Conservation (phyloP, 2,329 filamentous ascomycete genomes). For the Seiridium cupressi region DNA sequence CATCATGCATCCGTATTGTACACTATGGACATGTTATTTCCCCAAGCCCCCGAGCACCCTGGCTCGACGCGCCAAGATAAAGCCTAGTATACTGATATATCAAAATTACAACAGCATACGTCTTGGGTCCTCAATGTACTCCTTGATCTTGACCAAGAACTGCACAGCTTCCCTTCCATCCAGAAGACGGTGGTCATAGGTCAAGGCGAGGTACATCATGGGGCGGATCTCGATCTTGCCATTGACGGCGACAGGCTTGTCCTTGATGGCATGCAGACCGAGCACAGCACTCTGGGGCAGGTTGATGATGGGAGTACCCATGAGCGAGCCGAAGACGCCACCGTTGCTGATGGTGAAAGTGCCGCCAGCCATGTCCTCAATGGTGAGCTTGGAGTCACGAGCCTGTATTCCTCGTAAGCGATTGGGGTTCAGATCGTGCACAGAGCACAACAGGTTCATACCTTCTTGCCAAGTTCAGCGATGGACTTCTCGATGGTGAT, state of each 20-base stretch:
- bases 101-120: constrained; percentile 72
- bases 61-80: not conserved
- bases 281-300: constrained; percentile 89
- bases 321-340: constrained; percentile 93
- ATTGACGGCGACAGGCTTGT: constrained; percentile 83
- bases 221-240: constrained; percentile 94
- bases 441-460: constrained; percentile 31
- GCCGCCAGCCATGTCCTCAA: constrained; percentile 98
- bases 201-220: constrained; percentile 99
- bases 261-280: constrained; percentile 95
- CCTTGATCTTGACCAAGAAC: constrained; percentile 95
- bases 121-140: constrained; percentile 92
- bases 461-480: constrained; percentile 94
- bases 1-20: constrained; percentile 14
- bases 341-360: constrained; percentile 98
- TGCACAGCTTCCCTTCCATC: constrained; percentile 95
- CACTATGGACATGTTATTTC: constrained; percentile 11
- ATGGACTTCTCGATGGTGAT: constrained; percentile 88
- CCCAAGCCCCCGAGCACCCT: not conserved
- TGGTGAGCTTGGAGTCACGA: constrained; percentile 92
- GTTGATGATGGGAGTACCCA: constrained; percentile 99
- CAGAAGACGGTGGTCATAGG: constrained; percentile 93
- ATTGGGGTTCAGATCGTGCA: not conserved
- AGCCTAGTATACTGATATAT: constrained; percentile 9
- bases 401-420: constrained; percentile 53